phyloP scores from a whole-genome alignment of 805 yeast species.

The Hanseniaspora lachancei region DNA sequence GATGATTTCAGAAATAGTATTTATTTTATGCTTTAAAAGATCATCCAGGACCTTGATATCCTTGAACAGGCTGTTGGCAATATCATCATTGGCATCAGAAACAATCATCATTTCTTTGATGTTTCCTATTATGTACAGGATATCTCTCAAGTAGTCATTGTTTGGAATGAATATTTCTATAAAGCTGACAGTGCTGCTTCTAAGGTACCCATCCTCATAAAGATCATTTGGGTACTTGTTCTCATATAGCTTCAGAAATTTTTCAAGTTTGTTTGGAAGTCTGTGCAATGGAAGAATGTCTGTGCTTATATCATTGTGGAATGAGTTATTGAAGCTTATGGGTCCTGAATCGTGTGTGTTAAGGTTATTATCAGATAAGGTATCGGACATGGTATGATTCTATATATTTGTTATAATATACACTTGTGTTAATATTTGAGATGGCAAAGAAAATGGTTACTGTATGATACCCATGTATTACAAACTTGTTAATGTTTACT shows the following conservation, averaged over 20 bases:
- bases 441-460: no score
- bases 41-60: constrained; percentile 80
- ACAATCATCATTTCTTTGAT: constrained; percentile 67
- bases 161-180: constrained; percentile 83
- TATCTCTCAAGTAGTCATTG: constrained; percentile 67
- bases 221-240: background rate
- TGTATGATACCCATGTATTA: no score
- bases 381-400: background rate
- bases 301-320: background rate
- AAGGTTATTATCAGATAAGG: background rate
- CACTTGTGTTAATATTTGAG: no score
- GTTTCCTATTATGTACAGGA: constrained; percentile 72
- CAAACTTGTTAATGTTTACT: no score
- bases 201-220: constrained; percentile 10
- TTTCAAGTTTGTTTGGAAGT: background rate
- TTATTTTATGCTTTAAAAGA: constrained; percentile 73
- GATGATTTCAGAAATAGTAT: constrained; percentile 53
- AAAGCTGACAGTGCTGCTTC: constrained; percentile 90
- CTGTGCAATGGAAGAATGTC: constrained; percentile 7
- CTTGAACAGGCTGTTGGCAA: constrained; percentile 1
- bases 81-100: constrained; percentile 58
- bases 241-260: constrained; percentile 4
- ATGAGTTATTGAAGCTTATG: background rate
- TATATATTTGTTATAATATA: no score
- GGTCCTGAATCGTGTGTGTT: background rate